phyloP scores from a whole-genome alignment of 2,329 filamentous ascomycete species.

The Epichloe festucae region DNA sequence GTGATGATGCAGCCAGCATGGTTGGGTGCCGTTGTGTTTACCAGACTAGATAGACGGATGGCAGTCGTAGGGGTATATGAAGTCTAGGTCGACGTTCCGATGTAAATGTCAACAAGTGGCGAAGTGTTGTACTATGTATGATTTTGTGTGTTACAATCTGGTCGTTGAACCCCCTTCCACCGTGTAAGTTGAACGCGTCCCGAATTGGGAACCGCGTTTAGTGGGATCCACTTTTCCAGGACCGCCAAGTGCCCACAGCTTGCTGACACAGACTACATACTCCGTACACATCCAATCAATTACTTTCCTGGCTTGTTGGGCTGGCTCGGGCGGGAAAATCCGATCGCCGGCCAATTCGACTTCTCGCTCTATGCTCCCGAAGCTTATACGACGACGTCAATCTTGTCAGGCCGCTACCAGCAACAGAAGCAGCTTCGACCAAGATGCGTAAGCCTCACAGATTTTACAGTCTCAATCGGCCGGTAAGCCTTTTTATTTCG shows the following conservation, averaged over 20 bases:
- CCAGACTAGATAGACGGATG: background rate
- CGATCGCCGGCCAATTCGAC: background rate
- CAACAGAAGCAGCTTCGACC: slow-evolving; percentile 17
- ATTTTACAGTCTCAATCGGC: slow-evolving; percentile 53
- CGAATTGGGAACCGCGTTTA: slow-evolving; percentile 14
- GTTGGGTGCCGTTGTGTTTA: background rate
- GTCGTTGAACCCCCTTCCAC: too few species aligned
- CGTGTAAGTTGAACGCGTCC: slow-evolving; percentile 5
- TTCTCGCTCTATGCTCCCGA: slow-evolving; percentile 1
- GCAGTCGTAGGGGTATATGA: background rate
- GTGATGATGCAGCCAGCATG: slow-evolving; percentile 50
- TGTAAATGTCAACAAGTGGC: too few species aligned
- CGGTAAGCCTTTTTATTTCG: slow-evolving; percentile 34
- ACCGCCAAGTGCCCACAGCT: slow-evolving; percentile 10
- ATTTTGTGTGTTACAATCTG: background rate
- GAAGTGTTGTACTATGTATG: too few species aligned
- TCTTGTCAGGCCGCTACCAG: slow-evolving; percentile 2
- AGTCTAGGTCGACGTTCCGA: background rate
- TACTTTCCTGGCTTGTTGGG: background rate
- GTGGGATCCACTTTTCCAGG: slow-evolving; percentile 10
- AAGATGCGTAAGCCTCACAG: slow-evolving; percentile 43
- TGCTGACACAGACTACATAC: background rate
- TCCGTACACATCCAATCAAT: slow-evolving; percentile 4
- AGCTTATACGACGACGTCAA: slow-evolving; percentile 1
- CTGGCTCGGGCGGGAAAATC: slow-evolving; percentile 16